Base-by-base conservation (phyloP, 2,329 filamentous ascomycete species). In the Trichoderma cornu-damae region DNA sequence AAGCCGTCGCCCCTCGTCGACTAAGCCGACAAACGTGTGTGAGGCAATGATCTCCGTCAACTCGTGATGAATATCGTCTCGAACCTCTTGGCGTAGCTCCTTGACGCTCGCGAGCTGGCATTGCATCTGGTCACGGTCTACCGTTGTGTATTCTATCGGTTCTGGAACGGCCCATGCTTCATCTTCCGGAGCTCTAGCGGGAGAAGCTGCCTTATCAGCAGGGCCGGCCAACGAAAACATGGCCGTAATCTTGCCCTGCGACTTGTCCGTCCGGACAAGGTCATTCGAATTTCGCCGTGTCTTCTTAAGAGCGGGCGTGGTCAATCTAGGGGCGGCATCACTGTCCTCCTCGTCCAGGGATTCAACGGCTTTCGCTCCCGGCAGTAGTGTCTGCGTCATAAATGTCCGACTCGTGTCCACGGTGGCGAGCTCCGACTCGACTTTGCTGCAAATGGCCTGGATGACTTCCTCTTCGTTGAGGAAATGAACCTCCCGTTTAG, bases 401-500 rank as follows among this genome's bases (percentile, higher is more conserved):
- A 97, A 99, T 0, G 90, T 96, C 46, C 94, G 86, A 67, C 93
- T 97, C 20, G 89, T 92, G 70, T 99, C 94, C 6, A 97, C 92
- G 49, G 87, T 86, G 9, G 90, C 88, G 3, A 99, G 80, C 63
- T 87, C 87, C 7, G 83, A 79, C 52, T 89, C 83, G 20, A 99
- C 88, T 53, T 89, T 83, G 60, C 86, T 83, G 73, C 92, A 96
- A 4, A 99, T 85, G 12, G 83, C 81, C 62, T 94, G 89, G 46
- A 94, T 88, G 44, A 99, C 96, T 65, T 99, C 94, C 62, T 99
- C 94, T 69, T 99, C 94, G 61, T 97, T 96, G 20, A 99, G 79
- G 65, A 99, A 97, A 67, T 97, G 94, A 18, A 99, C 94, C 69
- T 99, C 93, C 50, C 90, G 82, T 71, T 99, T 99, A 0, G 94